Evolutionary conservation across 768 basidiomycete genomes (phyloP).

Genomic region (Mycena haematopus): DNA sequence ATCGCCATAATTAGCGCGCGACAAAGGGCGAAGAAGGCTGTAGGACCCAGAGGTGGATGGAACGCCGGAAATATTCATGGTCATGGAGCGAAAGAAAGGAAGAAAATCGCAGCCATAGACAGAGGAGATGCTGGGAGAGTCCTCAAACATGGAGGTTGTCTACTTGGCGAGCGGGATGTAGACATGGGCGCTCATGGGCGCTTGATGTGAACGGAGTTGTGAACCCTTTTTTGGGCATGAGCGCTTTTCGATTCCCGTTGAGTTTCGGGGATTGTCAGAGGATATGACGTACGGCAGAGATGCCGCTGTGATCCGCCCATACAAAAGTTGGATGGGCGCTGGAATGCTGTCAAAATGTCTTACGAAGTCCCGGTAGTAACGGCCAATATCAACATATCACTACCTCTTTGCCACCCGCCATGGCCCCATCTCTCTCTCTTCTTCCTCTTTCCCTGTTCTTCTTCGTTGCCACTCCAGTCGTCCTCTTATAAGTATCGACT

Average conservation of each 20-base stretch:
- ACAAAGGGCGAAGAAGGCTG: neutral
- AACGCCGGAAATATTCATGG: neutral
- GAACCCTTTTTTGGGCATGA: neutral
- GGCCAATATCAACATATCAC: neutral
- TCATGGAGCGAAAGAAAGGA: neutral
- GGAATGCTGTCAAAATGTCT: neutral
- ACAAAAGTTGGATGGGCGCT: neutral
- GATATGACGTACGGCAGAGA: neutral
- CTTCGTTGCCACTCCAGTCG: neutral
- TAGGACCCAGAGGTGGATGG: neutral
- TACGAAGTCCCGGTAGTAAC: neutral
- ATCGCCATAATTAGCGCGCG: neutral
- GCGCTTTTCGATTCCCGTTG: neutral
- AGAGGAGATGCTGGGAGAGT: neutral
- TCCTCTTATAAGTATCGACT: neutral
- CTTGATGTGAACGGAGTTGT: neutral
- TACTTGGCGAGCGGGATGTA: neutral
- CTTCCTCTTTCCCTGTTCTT: neutral
- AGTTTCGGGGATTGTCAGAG: neutral
- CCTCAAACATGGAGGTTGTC: neutral
- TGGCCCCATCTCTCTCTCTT: neutral
- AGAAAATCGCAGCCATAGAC: no score
- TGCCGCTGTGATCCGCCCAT: neutral
- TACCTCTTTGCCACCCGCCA: conserved; percentile 3
- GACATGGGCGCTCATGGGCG: conserved; percentile 10